These are phyloP conservation scores for Prunus yedoensis DNA, from an alignment of 331 rosid species.

Conservation along the genomic window DNA sequence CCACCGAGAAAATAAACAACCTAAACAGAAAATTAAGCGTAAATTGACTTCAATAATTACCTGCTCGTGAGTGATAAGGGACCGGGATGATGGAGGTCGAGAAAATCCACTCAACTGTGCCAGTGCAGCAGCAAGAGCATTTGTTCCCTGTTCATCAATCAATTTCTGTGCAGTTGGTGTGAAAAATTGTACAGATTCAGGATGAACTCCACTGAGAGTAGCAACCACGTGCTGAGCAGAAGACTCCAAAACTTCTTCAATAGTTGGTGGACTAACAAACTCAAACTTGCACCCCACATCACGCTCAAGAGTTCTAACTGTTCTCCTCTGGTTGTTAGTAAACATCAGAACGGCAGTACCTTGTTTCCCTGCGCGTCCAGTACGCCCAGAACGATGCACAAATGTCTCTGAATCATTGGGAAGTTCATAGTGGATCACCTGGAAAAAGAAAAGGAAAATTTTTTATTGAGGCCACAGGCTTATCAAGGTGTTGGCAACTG, in stretches of 20 bases:
- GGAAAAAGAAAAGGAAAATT: conserved; percentile 9
- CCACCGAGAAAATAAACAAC: neutral
- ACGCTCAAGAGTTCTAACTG: conserved; percentile 93
- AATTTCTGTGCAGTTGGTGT: conserved; percentile 82
- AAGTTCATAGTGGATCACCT: conserved; percentile 97
- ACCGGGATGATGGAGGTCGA: conserved; percentile 86
- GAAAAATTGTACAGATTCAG: conserved; percentile 80
- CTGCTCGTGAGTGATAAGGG: conserved; percentile 88
- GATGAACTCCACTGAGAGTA: conserved; percentile 81
- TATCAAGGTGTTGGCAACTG: conserved; percentile 11
- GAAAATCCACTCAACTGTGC: conserved; percentile 97
- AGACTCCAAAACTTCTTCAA: conserved; percentile 72
- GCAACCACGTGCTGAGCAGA: conserved; percentile 89
- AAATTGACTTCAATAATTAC: conserved; percentile 27
- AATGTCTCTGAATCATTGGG: conserved; percentile 99
- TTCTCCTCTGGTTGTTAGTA: conserved; percentile 91
- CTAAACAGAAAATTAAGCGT: neutral
- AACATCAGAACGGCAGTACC: conserved; percentile 87
- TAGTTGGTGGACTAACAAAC: conserved; percentile 69
- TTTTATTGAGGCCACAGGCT: neutral
- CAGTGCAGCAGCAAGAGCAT: conserved; percentile 94
- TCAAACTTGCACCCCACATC: conserved; percentile 94
- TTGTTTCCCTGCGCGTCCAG: conserved; percentile 96
- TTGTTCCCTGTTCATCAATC: conserved; percentile 76
- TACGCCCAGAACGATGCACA: conserved; percentile 99